Percentiles rank a stretch among this genome's conserved stretches.
phyloP scores from a whole-genome alignment of 768 basidiomycete species.

The Boletus vinaceobasis region DNA sequence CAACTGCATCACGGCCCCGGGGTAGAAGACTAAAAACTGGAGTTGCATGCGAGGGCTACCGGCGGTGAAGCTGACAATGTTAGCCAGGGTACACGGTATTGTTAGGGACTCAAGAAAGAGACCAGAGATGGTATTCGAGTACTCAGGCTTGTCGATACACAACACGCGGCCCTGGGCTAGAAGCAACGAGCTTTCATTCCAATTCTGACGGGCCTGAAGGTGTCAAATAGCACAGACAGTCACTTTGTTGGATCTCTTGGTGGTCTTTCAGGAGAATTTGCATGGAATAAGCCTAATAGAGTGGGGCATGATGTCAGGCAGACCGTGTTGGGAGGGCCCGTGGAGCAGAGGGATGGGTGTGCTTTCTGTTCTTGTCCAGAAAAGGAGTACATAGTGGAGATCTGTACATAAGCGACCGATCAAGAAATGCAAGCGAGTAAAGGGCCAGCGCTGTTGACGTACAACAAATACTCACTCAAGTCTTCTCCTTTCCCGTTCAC shows the following conservation, averaged over 20 bases:
- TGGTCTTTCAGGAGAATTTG: neutral
- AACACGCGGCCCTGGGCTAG: conserved; percentile 11
- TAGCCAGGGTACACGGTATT: neutral
- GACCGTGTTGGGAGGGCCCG: neutral
- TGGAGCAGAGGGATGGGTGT: too few relatives aligned
- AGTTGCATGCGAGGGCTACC: neutral
- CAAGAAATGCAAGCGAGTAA: conserved; percentile 5
- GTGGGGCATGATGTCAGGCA: neutral
- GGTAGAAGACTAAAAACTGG: neutral
- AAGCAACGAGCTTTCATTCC: conserved; percentile 12
- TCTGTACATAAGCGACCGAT: conserved; percentile 10
- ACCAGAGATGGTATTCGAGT: neutral
- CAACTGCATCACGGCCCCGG: neutral
- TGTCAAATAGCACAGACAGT: neutral
- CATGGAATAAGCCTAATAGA: neutral
- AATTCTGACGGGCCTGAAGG: neutral
- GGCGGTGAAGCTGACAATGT: neutral
- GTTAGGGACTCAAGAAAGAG: neutral
- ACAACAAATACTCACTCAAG: neutral
- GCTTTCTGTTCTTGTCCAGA: neutral
- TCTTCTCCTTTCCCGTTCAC: conserved; percentile 7
- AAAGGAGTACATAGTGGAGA: conserved; percentile 2
- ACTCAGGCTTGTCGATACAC: neutral
- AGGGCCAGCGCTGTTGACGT: neutral
- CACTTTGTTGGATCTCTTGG: neutral